Evolutionary conservation across 2,329 filamentous ascomycete species (phyloP).

Genomic region (Sphaerulina musiva): DNA sequence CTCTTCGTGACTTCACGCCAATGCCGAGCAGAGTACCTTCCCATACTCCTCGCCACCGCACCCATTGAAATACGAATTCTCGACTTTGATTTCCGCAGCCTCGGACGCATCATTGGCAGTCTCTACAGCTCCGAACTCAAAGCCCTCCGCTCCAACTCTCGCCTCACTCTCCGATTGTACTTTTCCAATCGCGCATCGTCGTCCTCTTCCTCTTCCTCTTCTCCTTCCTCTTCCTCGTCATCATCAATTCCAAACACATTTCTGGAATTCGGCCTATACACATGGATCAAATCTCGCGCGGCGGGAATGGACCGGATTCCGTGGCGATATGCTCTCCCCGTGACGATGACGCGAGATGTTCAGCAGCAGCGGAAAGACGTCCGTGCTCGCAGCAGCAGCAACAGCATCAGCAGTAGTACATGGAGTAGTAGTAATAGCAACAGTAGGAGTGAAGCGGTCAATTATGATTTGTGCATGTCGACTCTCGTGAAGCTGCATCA

Average conservation of each 20-base stretch:
- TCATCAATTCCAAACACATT: too few species aligned
- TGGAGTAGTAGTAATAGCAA: not conserved
- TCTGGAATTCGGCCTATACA: slow-evolving; percentile 11
- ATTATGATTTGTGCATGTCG: not conserved
- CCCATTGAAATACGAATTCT: slow-evolving; percentile 16
- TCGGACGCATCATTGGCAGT: slow-evolving; percentile 20
- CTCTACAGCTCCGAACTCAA: slow-evolving; percentile 29
- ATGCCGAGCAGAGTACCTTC: slow-evolving; percentile 24
- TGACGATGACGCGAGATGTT: not conserved
- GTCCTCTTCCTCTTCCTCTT: slow-evolving; percentile 1
- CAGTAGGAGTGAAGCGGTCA: not conserved
- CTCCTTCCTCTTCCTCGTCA: too few species aligned
- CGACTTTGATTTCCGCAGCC: slow-evolving; percentile 27
- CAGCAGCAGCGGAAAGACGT: too few species aligned
- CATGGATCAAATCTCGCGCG: slow-evolving; percentile 22
- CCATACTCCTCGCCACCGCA: slow-evolving; percentile 25
- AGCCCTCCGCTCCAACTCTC: slow-evolving; percentile 23
- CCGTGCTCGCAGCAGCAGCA: too few species aligned
- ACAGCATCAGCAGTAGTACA: not conserved
- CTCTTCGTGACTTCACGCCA: slow-evolving; percentile 26
- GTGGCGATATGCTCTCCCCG: slow-evolving; percentile 23
- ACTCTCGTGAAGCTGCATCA: not conserved
- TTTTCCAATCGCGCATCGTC: slow-evolving; percentile 10
- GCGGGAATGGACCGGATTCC: slow-evolving; percentile 22
- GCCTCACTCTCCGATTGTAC: slow-evolving; percentile 15